Base-by-base conservation (phyloP, 176 grass and related monocot species). In the Juncus effusus region DNA sequence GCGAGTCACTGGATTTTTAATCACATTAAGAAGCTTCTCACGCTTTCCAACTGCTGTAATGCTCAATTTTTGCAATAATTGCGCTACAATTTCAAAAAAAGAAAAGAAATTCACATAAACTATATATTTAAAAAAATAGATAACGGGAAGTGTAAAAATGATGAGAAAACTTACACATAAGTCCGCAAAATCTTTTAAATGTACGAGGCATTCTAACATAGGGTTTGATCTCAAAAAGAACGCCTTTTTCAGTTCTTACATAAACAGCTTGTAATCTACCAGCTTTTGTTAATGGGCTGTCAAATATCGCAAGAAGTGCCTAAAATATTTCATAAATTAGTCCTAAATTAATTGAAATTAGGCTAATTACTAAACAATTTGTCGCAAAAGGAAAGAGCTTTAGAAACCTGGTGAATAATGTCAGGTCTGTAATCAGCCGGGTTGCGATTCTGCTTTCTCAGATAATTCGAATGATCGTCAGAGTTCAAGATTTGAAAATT, bases 201-300 rank as follows among this genome's bases (percentile, higher is more conserved):
- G 94, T 92, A 0, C 83, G 76, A 11, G 88, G 94, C 42, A 93
- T 86, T 76, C 85, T 88, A 41, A 93, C 94, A 82, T 89, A 51
- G 54, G 94, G 94, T 79, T 97, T 97, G 60, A 97, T 93, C 83
- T 97, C 85, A 78, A 97, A 93, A 61, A 97, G 65, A 11, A 89
- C 94, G 35, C 94, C 88, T 53, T 92, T 97, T 73, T 92, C 94
- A 41, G 88, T 97, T 78, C 64, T 89, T 49, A 97, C 88, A 76
- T 89, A 92, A 79, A 97, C 85, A 74, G 94, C 94, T 69, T 97
- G 83, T 67, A 93, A 67, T 70, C 88, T 89, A 54, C 92, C 88
- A 82, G 88, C 88, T 69, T 97, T 97, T 63, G 82, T 91, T 55
- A 97, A 64, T 16, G 94, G 94, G 41, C 94, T 97, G 80, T 97